Conservation (phyloP, 1,284 basidiomycete genomes). For the Paramarasmius palmivorus region DNA sequence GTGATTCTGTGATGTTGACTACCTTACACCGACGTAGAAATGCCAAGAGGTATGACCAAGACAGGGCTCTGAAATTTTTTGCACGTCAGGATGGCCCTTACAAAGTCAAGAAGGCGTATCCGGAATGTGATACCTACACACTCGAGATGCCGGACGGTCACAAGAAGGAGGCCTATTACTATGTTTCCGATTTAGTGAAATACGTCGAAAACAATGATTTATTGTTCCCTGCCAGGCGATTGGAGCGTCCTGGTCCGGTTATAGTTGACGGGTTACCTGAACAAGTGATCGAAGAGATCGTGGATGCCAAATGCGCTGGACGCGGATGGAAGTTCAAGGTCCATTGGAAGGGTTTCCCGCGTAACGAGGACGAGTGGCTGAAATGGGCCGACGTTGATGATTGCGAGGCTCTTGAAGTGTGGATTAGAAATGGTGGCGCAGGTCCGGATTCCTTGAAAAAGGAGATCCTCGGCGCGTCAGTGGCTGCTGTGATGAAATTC, state of each 20-base stretch:
- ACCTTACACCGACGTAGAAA: not conserved
- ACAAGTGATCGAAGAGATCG: conserved; percentile 11
- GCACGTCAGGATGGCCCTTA: conserved; percentile 19
- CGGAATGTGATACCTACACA: not conserved
- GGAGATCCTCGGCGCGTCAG: no score
- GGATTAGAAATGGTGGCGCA: conserved; percentile 6
- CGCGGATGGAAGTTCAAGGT: conserved; percentile 12
- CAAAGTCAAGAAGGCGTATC: not conserved
- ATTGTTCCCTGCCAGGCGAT: conserved; percentile 16
- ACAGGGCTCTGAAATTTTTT: conserved; percentile 19
- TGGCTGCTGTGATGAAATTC: no score
- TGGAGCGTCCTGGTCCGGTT: conserved; percentile 8
- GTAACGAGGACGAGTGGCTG: conserved; percentile 16
- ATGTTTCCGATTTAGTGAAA: conserved; percentile 16
- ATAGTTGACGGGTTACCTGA: not conserved
- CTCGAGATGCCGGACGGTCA: conserved; percentile 16
- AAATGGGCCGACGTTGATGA: conserved; percentile 15
- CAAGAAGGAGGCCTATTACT: conserved; percentile 8
- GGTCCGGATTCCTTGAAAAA: not conserved
- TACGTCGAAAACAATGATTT: conserved; percentile 10
- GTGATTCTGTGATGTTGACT: conserved; percentile 4
- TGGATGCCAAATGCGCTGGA: conserved; percentile 1
- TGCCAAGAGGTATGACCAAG: conserved; percentile 2
- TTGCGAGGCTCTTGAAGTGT: conserved; percentile 16
- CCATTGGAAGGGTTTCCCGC: conserved; percentile 9